A percentile compares a stretch with the other conserved stretches of the same genome.
phyloP scores from a whole-genome alignment of 78 protist species.

The slime mould (Dictyostelium discoideum) region DNA sequence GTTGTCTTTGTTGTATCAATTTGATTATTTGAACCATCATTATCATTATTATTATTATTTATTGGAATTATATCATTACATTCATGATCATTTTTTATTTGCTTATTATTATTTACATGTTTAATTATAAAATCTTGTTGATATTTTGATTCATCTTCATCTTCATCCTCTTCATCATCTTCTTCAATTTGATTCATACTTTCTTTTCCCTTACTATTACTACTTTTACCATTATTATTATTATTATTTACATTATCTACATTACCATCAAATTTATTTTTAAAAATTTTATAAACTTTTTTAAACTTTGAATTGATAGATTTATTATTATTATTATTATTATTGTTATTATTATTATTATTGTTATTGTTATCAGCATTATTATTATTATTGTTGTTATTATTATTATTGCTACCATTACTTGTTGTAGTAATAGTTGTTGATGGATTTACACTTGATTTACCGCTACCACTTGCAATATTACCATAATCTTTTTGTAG shows the following conservation, averaged over 20 bases:
- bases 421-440: no score
- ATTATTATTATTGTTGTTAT: no score
- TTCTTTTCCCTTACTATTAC: neutral
- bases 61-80: neutral
- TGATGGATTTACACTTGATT: neutral
- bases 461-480: neutral
- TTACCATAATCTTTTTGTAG: conserved; percentile 3
- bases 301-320: neutral
- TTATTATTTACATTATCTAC: conserved; percentile 13
- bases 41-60: neutral
- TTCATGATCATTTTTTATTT: neutral
- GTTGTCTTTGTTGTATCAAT: neutral
- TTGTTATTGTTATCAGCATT: no score
- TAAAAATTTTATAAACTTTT: conserved; percentile 2
- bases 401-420: no score
- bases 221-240: neutral
- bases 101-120: neutral
- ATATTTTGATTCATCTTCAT: conserved; percentile 4
- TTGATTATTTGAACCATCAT: neutral
- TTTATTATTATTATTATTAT: neutral
- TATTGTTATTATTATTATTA: neutral
- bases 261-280: neutral
- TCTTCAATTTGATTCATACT: neutral
- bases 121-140: conserved; percentile 25
- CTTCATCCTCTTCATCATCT: neutral